phyloP scores from a whole-genome alignment of 306 rosid genomes.

The Canavalia gladiata region DNA sequence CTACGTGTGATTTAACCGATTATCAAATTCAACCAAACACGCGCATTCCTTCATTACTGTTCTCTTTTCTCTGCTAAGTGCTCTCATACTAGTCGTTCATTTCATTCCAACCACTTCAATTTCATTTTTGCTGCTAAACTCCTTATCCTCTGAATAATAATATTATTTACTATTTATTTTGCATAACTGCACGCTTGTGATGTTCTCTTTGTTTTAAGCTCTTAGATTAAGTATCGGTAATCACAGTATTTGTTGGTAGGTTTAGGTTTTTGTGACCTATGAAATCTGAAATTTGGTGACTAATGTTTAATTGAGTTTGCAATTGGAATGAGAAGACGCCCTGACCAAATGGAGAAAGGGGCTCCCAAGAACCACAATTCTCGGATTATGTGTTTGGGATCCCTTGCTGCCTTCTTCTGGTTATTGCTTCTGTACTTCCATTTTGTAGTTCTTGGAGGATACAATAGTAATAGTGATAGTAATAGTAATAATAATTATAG shows the following conservation, averaged over 20 bases:
- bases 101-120: conserved; percentile 9
- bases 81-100: neutral
- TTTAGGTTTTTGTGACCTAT: conserved; percentile 3
- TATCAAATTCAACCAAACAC: conserved; percentile 44
- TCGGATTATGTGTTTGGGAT: conserved; percentile 70
- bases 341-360: conserved; percentile 82
- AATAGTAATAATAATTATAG: neutral
- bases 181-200: neutral
- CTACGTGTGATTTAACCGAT: neutral
- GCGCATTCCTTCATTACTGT: conserved; percentile 1
- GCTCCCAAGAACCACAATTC: conserved; percentile 72
- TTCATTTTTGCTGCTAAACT: neutral
- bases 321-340: conserved; percentile 82
- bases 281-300: conserved; percentile 47
- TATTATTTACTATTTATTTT: neutral
- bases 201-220: neutral
- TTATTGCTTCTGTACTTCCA: conserved; percentile 79
- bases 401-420: conserved; percentile 80
- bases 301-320: conserved; percentile 23
- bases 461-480: neutral
- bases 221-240: neutral
- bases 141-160: neutral
- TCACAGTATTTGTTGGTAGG: conserved; percentile 10
- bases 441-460: conserved; percentile 68
- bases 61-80: neutral